Percentiles rank a stretch among this genome's conserved stretches.
phyloP scores from a whole-genome alignment of 2,329 filamentous ascomycete genomes.

The Cercospora janseana region DNA sequence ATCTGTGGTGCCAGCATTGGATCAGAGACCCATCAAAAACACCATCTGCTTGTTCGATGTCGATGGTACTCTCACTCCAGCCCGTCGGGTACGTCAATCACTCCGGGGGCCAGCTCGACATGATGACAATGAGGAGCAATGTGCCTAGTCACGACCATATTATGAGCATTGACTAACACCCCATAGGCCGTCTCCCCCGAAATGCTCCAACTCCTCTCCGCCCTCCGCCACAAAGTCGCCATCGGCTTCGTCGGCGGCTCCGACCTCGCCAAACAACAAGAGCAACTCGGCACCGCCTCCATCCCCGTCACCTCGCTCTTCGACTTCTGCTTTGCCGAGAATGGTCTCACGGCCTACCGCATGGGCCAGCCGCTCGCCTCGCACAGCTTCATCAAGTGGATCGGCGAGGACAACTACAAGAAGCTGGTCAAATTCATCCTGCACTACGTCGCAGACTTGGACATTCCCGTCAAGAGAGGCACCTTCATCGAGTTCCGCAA shows the following conservation, averaged over 20 bases:
- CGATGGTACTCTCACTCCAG: slow-evolving; percentile 83
- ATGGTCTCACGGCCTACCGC: slow-evolving; percentile 88
- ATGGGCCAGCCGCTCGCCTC: slow-evolving; percentile 71
- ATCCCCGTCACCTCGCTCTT: slow-evolving; percentile 79
- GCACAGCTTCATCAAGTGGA: slow-evolving; percentile 85
- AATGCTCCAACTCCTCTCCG: slow-evolving; percentile 76
- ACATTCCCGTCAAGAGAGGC: slow-evolving; percentile 77
- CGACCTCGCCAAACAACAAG: slow-evolving; percentile 90
- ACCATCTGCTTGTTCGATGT: slow-evolving; percentile 97
- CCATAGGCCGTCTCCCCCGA: slow-evolving; percentile 62
- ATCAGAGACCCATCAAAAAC: slow-evolving; percentile 82
- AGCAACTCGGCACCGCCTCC: slow-evolving; percentile 75
- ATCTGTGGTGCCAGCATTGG: slow-evolving; percentile 67
- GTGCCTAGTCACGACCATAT: background rate
- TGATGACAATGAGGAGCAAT: no score
- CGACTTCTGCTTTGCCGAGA: slow-evolving; percentile 97
- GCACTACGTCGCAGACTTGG: slow-evolving; percentile 80
- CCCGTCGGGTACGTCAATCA: slow-evolving; percentile 62
- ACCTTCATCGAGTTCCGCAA: slow-evolving; percentile 88
- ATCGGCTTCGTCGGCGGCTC: slow-evolving; percentile 93
- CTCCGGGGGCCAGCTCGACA: no score
- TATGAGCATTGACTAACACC: slow-evolving; percentile 6
- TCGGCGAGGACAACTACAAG: slow-evolving; percentile 85
- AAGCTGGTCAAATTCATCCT: slow-evolving; percentile 71
- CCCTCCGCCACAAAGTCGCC: slow-evolving; percentile 80